Evolutionary conservation across 2,329 filamentous ascomycete species (phyloP).

Genomic region (Helotiales sp.): DNA sequence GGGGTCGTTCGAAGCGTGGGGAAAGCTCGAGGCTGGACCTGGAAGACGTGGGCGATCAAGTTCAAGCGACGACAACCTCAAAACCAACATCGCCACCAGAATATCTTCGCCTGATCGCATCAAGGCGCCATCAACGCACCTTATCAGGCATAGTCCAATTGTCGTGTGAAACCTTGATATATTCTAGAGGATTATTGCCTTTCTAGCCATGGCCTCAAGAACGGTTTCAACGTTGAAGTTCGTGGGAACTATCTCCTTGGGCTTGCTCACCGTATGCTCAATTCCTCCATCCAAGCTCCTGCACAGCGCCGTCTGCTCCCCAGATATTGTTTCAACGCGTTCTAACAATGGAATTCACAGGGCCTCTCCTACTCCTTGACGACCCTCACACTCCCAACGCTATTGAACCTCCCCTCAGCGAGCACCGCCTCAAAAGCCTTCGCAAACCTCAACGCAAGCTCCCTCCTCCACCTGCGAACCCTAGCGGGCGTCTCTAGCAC

Average conservation of each 20-base stretch:
- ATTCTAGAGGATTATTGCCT: neutral
- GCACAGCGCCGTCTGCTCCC: neutral
- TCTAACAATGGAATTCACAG: constrained; percentile 52
- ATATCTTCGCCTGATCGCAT: neutral
- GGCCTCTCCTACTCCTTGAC: constrained; percentile 87
- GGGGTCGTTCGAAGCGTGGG: neutral
- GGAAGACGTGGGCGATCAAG: neutral
- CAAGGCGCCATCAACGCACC: neutral
- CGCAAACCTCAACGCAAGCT: constrained; percentile 65
- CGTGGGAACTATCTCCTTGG: constrained; percentile 87
- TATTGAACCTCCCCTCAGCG: constrained; percentile 81
- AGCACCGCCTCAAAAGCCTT: constrained; percentile 73
- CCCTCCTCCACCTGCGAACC: constrained; percentile 67
- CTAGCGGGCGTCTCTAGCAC: constrained; percentile 72
- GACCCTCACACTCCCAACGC: constrained; percentile 76
- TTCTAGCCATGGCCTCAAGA: constrained; percentile 62
- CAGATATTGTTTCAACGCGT: neutral
- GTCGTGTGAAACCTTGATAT: neutral
- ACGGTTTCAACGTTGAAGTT: constrained; percentile 86
- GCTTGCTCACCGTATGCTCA: constrained; percentile 76
- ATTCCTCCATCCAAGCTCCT: constrained; percentile 24
- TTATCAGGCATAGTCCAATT: constrained; percentile 32
- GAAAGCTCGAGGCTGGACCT: constrained; percentile 10
- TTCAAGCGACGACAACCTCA: neutral
- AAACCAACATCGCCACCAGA: neutral